Conservation (phyloP, 495 filamentous ascomycete species). For the Podospora pseudopauciseta region DNA sequence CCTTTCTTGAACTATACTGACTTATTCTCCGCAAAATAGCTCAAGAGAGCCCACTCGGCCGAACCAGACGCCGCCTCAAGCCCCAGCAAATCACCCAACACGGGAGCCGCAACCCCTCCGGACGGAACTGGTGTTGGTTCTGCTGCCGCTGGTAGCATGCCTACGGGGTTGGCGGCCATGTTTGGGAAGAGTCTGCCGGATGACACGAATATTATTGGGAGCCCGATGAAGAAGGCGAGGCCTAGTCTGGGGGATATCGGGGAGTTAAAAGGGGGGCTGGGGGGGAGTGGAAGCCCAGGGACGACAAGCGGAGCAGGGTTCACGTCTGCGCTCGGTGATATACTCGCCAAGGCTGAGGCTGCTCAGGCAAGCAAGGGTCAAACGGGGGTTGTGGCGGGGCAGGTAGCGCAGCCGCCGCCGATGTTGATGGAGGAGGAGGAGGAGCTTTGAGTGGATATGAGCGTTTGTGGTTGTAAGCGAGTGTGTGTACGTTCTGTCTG, state of each 20-base stretch:
- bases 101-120: constrained; percentile 37
- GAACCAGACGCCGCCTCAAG: constrained; percentile 59
- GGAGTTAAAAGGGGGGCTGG: constrained; percentile 7
- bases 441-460: constrained; percentile 32
- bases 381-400: constrained; percentile 22
- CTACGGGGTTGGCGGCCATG: constrained; percentile 29
- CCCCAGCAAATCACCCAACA: constrained; percentile 40
- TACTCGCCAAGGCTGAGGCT: constrained; percentile 44
- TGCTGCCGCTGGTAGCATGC: background rate
- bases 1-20: constrained; percentile 18
- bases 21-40: constrained; percentile 46
- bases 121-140: constrained; percentile 33
- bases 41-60: constrained; percentile 91
- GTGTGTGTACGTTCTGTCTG: no score
- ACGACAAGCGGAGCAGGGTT: constrained; percentile 23
- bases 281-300: background rate
- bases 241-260: constrained; percentile 54
- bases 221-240: constrained; percentile 79
- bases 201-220: constrained; percentile 58
- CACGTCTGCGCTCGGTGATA: constrained; percentile 42
- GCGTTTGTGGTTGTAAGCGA: no score
- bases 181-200: constrained; percentile 34
- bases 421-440: constrained; percentile 41
- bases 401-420: constrained; percentile 11
- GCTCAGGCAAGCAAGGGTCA: constrained; percentile 38